Conservation (phyloP, 192 early-diverging fungal species). For the Rhizoclosmatium globosum region DNA sequence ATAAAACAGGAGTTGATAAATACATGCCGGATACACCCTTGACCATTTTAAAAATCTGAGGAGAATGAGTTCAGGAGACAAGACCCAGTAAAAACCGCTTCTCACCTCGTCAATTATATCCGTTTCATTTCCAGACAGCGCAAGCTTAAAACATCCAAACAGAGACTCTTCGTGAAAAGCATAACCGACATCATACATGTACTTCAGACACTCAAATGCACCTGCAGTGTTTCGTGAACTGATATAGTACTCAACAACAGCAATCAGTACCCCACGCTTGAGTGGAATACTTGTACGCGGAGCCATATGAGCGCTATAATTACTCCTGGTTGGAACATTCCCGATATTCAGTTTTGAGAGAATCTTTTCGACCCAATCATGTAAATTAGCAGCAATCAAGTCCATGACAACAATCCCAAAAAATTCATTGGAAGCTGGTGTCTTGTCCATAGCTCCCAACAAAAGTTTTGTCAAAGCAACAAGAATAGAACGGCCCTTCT, state of each 20-base stretch:
- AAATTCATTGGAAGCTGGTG: slow-evolving; percentile 16
- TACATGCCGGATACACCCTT: slow-evolving; percentile 1
- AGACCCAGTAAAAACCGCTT: neutral
- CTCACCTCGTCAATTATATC: slow-evolving; percentile 25
- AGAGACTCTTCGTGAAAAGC: slow-evolving; percentile 24
- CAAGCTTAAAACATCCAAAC: slow-evolving; percentile 18
- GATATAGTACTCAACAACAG: neutral
- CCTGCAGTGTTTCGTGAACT: neutral
- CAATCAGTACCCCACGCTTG: slow-evolving; percentile 2
- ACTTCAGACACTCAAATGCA: slow-evolving; percentile 15
- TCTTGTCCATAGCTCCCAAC: neutral
- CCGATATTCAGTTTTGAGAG: slow-evolving; percentile 13
- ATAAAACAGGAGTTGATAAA: slow-evolving; percentile 16
- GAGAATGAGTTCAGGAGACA: neutral
- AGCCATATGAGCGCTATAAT: neutral
- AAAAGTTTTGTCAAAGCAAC: slow-evolving; percentile 16
- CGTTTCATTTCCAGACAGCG: slow-evolving; percentile 7
- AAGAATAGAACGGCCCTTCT: neutral
- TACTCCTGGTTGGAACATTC: slow-evolving; percentile 13
- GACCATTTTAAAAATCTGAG: slow-evolving; percentile 37
- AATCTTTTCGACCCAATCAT: slow-evolving; percentile 2
- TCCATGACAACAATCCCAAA: slow-evolving; percentile 23
- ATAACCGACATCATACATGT: slow-evolving; percentile 31
- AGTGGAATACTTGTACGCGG: slow-evolving; percentile 8
- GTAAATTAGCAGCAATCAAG: slow-evolving; percentile 7